phyloP scores from a whole-genome alignment of 768 basidiomycete species.

The Pisolithus albus region DNA sequence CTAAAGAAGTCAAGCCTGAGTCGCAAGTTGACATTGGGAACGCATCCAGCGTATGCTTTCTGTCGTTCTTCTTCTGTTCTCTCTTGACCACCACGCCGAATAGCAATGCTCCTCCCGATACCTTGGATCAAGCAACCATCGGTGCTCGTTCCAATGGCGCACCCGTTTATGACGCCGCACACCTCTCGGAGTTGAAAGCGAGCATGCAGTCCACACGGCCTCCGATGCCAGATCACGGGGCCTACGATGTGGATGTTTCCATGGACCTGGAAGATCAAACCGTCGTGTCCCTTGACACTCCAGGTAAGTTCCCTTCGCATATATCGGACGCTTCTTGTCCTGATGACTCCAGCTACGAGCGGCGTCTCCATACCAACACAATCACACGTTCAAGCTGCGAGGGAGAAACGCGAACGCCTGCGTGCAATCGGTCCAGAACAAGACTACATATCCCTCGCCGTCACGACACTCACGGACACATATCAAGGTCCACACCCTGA shows the following conservation, averaged over 20 bases:
- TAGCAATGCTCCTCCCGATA: slow-evolving; percentile 38
- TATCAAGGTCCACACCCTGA: slow-evolving; percentile 76
- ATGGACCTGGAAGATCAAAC: slow-evolving; percentile 35
- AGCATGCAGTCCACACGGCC: slow-evolving; percentile 58
- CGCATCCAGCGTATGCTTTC: slow-evolving; percentile 41
- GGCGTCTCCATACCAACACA: slow-evolving; percentile 58
- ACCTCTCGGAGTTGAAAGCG: slow-evolving; percentile 74
- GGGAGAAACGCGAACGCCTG: slow-evolving; percentile 66
- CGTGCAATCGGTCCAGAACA: slow-evolving; percentile 47
- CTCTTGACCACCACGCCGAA: slow-evolving; percentile 12
- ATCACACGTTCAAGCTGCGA: slow-evolving; percentile 65
- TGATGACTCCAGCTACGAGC: slow-evolving; percentile 21
- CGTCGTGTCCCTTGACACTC: slow-evolving; percentile 23
- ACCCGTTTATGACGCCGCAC: slow-evolving; percentile 64
- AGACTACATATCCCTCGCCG: slow-evolving; percentile 75
- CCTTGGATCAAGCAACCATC: slow-evolving; percentile 52
- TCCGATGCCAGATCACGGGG: slow-evolving; percentile 27
- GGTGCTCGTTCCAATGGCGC: slow-evolving; percentile 37
- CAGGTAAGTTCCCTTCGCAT: slow-evolving; percentile 21
- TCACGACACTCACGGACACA: slow-evolving; percentile 48
- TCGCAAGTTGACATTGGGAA: slow-evolving; percentile 52
- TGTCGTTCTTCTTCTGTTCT: neutral
- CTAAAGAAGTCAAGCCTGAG: slow-evolving; percentile 79
- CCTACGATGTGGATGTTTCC: slow-evolving; percentile 46
- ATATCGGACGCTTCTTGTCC: neutral